phyloP scores from a whole-genome alignment of 2,329 filamentous ascomycete species.

The Verticillium zaregamsianum region DNA sequence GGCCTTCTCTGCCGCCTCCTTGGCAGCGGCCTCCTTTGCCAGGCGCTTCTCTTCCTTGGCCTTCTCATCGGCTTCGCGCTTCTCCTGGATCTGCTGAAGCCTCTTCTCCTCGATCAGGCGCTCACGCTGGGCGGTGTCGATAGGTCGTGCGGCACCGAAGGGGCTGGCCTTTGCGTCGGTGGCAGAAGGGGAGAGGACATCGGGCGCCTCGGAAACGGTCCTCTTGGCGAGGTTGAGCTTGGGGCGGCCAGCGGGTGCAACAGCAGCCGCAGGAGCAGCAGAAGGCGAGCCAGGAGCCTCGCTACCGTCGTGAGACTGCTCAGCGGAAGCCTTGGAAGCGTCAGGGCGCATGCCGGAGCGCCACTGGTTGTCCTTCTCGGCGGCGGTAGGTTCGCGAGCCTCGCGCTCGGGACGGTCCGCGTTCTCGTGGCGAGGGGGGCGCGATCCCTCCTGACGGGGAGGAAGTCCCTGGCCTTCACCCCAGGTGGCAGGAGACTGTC shows the following conservation, averaged over 20 bases:
- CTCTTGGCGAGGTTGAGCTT: constrained; percentile 86
- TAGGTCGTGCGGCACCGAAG: constrained; percentile 89
- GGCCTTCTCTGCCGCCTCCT: constrained; percentile 50
- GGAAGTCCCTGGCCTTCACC: constrained; percentile 54
- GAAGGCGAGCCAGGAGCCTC: constrained; percentile 68
- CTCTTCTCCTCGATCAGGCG: constrained; percentile 88
- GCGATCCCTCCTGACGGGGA: constrained; percentile 67
- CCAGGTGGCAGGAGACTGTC: constrained; percentile 70
- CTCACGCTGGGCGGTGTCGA: constrained; percentile 88
- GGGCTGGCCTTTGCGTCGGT: constrained; percentile 80
- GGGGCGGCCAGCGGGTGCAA: constrained; percentile 60
- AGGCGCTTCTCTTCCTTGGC: constrained; percentile 68
- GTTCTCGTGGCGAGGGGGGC: constrained; percentile 75
- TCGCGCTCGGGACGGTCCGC: constrained; percentile 59
- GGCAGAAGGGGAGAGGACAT: constrained; percentile 45
- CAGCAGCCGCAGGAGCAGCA: constrained; percentile 42
- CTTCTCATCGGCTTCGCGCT: constrained; percentile 84
- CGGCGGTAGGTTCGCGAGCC: constrained; percentile 75
- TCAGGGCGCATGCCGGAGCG: constrained; percentile 89
- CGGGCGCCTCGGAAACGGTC: constrained; percentile 72
- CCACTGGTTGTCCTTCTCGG: constrained; percentile 93
- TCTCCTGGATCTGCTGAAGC: constrained; percentile 67
- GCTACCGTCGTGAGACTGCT: constrained; percentile 67
- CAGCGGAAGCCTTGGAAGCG: constrained; percentile 52
- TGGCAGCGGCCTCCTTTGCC: constrained; percentile 62